Conservation (phyloP, 75 land plant genomes). For the Selaginella tamariscina region DNA sequence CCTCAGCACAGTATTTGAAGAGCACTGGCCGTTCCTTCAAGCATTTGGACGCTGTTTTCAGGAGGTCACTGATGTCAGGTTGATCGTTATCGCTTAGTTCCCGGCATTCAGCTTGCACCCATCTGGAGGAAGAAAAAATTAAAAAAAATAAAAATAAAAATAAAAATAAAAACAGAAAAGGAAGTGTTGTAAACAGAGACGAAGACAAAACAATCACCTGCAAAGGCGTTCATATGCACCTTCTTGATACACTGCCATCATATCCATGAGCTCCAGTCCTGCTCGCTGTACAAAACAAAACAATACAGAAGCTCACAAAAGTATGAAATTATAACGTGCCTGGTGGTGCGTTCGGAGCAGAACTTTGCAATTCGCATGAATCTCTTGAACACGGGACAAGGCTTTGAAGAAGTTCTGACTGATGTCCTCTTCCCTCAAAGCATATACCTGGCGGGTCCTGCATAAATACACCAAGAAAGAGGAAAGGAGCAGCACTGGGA, state of each 20-base stretch:
- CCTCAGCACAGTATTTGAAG: slow-evolving; percentile 98
- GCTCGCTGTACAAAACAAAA: slow-evolving; percentile 56
- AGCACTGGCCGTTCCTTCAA: slow-evolving; percentile 92
- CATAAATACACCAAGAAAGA: not conserved
- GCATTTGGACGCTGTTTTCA: slow-evolving; percentile 77
- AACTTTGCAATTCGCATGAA: slow-evolving; percentile 91
- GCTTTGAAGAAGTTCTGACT: slow-evolving; percentile 92
- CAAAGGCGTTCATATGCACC: slow-evolving; percentile 96
- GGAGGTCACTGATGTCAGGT: slow-evolving; percentile 84
- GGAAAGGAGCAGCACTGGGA: not conserved
- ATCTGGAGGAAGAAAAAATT: slow-evolving; percentile 37
- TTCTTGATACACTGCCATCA: slow-evolving; percentile 99
- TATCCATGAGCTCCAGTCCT: slow-evolving; percentile 96
- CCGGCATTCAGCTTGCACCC: slow-evolving; percentile 97
- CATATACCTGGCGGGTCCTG: slow-evolving; percentile 41
- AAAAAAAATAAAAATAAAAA: not conserved
- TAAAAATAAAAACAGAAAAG: not conserved
- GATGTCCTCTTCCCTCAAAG: slow-evolving; percentile 79
- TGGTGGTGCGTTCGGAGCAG: slow-evolving; percentile 94
- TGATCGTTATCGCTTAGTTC: slow-evolving; percentile 83
- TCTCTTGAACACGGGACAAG: slow-evolving; percentile 88
- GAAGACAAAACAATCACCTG: slow-evolving; percentile 37
- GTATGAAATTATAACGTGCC: slow-evolving; percentile 22
- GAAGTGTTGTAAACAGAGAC: not conserved
- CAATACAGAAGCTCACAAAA: not conserved